A percentile compares a stretch with the other conserved stretches of the same genome.
Evolutionary conservation across 495 filamentous ascomycete genomes (phyloP).

Genomic region (Aspergillus homomorphus): DNA sequence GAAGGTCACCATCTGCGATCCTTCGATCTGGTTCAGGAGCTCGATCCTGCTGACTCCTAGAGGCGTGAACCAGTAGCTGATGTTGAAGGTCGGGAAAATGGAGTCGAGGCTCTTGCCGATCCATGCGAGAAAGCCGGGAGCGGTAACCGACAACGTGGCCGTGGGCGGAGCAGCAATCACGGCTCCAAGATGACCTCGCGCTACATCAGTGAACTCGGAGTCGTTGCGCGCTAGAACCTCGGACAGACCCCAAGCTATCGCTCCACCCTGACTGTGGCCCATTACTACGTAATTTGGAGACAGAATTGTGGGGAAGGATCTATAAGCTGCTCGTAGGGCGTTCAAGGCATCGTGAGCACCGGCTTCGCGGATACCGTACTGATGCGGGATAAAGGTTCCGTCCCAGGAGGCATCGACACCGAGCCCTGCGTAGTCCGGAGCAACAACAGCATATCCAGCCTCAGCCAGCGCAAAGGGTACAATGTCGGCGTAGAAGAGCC

Average conservation of each 20-base stretch:
- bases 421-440: conserved; percentile 54
- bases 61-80: conserved; percentile 27
- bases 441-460: conserved; percentile 54
- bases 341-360: conserved; percentile 42
- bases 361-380: conserved; percentile 34
- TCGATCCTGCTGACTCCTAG: conserved; percentile 26
- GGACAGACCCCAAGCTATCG: conserved; percentile 43
- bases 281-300: conserved; percentile 38
- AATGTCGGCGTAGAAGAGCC: conserved; percentile 43
- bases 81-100: conserved; percentile 22
- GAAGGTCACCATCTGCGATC: conserved; percentile 28
- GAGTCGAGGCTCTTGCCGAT: conserved; percentile 19
- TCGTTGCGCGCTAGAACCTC: conserved; percentile 24
- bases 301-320: conserved; percentile 34
- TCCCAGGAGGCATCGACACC: conserved; percentile 40
- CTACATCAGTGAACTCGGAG: conserved; percentile 27
- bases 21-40: conserved; percentile 30
- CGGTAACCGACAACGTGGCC: conserved; percentile 21
- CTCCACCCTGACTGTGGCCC: conserved; percentile 51
- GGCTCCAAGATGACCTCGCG: conserved; percentile 38
- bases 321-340: conserved; percentile 39
- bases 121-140: conserved; percentile 20
- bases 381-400: conserved; percentile 38
- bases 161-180: conserved; percentile 40
- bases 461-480: conserved; percentile 45